phyloP scores from a whole-genome alignment of 2,329 filamentous ascomycete species.

The Cytospora piceicola region DNA sequence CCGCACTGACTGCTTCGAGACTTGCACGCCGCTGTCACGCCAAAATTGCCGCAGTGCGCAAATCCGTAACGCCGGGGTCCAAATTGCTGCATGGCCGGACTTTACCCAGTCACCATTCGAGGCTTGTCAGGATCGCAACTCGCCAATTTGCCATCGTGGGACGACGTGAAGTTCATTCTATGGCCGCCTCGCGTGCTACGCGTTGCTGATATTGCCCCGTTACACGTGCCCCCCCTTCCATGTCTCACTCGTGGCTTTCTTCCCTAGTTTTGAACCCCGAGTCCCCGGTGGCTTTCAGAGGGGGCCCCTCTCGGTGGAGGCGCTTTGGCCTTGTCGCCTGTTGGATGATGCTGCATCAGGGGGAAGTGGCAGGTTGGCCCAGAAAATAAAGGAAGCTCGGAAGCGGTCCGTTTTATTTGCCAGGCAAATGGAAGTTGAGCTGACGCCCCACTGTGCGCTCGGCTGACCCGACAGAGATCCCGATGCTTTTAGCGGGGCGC shows the following conservation, averaged over 20 bases:
- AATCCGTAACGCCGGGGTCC: neutral
- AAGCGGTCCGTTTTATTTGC: constrained; percentile 1
- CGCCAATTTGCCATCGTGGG: constrained; percentile 1
- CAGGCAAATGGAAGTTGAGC: too few species aligned
- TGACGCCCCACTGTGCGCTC: too few species aligned
- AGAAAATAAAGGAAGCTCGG: constrained; percentile 3
- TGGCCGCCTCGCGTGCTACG: neutral
- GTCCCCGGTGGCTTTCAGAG: neutral
- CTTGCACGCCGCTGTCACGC: neutral
- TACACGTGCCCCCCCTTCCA: neutral
- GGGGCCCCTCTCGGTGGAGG: neutral
- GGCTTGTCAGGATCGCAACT: constrained; percentile 1
- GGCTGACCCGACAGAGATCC: too few species aligned
- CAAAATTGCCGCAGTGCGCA: neutral
- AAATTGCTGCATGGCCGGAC: neutral
- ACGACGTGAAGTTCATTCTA: neutral
- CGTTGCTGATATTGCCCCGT: neutral
- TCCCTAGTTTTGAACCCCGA: neutral
- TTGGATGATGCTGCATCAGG: neutral
- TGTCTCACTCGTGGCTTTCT: constrained; percentile 2
- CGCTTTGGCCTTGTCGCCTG: neutral
- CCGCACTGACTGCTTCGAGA: neutral
- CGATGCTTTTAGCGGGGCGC: too few species aligned
- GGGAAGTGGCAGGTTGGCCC: neutral
- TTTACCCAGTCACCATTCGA: neutral